These are phyloP conservation scores for Anthostomella pinea DNA, from an alignment of 2,329 filamentous ascomycete species.

Conservation along the genomic window DNA sequence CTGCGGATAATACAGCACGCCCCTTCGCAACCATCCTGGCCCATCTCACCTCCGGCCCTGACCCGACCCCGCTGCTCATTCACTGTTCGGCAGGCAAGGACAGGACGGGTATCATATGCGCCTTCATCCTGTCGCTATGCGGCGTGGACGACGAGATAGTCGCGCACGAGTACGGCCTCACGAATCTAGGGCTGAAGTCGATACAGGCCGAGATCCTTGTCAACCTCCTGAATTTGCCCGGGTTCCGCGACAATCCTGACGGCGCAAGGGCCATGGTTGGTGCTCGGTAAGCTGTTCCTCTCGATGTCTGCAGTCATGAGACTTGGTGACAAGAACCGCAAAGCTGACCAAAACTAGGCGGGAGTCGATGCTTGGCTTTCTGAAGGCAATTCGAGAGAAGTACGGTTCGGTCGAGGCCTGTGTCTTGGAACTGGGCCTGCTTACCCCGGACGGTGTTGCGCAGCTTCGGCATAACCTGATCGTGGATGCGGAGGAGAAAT, in stretches of 20 bases:
- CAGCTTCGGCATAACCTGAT: constrained; percentile 19
- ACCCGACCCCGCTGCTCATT: constrained; percentile 48
- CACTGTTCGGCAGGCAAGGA: constrained; percentile 69
- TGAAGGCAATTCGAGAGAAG: constrained; percentile 51
- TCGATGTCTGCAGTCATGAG: not conserved
- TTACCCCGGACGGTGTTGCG: constrained; percentile 51
- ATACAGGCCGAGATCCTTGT: constrained; percentile 30
- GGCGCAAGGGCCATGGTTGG: constrained; percentile 43
- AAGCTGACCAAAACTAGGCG: constrained; percentile 28
- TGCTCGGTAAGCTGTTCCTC: constrained; percentile 33
- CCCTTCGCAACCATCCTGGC: constrained; percentile 17
- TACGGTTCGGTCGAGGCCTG: constrained; percentile 64
- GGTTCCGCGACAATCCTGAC: constrained; percentile 42
- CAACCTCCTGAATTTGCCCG: constrained; percentile 45
- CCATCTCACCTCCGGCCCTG: constrained; percentile 9
- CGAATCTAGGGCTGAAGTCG: constrained; percentile 46
- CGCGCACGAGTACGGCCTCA: constrained; percentile 60
- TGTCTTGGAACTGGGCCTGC: constrained; percentile 52
- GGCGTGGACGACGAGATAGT: constrained; percentile 50
- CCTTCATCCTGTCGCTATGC: constrained; percentile 57
- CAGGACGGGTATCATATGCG: constrained; percentile 61
- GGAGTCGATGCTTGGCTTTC: constrained; percentile 43
- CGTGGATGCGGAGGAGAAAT: constrained; percentile 11
- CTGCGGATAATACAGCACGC: constrained; percentile 7
- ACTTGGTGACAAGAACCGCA: not conserved